phyloP scores from a whole-genome alignment of 352 stramenopile species.

The Peronosclerospora sorghi region DNA sequence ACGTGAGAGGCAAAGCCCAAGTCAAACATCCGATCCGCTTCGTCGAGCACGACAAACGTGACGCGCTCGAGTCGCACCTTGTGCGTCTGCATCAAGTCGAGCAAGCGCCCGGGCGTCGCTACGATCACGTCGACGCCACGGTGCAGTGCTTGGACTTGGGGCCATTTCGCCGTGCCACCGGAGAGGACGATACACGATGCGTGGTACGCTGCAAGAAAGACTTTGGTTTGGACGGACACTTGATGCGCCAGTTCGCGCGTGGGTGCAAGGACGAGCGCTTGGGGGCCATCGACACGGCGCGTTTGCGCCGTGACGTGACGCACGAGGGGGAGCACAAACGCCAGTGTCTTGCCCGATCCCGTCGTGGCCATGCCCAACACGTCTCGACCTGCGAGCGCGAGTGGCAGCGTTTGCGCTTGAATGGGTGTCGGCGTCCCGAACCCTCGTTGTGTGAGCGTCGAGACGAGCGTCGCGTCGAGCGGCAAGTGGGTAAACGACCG shows the following conservation, averaged over 20 bases:
- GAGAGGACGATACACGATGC: constrained; percentile 71
- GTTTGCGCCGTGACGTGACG: constrained; percentile 83
- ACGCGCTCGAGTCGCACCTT: constrained; percentile 49
- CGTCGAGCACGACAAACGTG: constrained; percentile 82
- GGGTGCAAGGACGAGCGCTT: constrained; percentile 62
- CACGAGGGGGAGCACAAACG: constrained; percentile 94
- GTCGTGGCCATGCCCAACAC: constrained; percentile 90
- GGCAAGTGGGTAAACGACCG: constrained; percentile 66
- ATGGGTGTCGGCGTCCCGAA: constrained; percentile 74
- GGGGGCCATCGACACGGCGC: too few relatives aligned
- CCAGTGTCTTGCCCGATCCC: constrained; percentile 95
- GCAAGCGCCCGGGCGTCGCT: constrained; percentile 65
- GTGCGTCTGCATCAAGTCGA: constrained; percentile 79
- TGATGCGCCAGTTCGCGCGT: constrained; percentile 79
- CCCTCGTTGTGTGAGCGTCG: constrained; percentile 52
- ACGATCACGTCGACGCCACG: constrained; percentile 71
- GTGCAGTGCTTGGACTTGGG: constrained; percentile 66
- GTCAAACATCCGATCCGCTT: constrained; percentile 86
- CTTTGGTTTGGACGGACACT: constrained; percentile 77
- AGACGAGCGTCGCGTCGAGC: constrained; percentile 58
- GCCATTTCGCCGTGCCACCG: constrained; percentile 75
- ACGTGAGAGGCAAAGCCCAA: constrained; percentile 83
- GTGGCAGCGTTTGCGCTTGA: constrained; percentile 71
- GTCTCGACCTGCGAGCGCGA: constrained; percentile 65
- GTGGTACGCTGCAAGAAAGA: constrained; percentile 59